Evolutionary conservation across 805 yeast genomes (phyloP).

Genomic region (Cephaloascus fragrans): DNA sequence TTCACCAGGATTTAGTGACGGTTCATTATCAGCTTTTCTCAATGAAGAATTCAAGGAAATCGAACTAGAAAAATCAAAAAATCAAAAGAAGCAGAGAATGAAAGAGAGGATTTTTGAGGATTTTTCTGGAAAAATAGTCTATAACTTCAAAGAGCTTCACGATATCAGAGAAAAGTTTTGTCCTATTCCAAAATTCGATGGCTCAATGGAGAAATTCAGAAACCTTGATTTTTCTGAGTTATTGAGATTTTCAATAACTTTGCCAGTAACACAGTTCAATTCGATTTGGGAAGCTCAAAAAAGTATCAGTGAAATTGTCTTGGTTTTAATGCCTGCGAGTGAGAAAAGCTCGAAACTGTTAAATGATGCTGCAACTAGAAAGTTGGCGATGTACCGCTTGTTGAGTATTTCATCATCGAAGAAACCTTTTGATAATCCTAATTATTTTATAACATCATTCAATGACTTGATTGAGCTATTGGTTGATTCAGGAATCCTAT

Average conservation of each 20-base stretch:
- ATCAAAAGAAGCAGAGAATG: not conserved
- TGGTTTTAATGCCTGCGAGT: constrained; percentile 2
- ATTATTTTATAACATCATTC: constrained; percentile 25
- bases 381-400: constrained; percentile 18
- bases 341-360: not conserved
- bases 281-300: constrained; percentile 15
- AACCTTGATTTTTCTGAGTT: constrained; percentile 7
- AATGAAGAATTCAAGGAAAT: constrained; percentile 2
- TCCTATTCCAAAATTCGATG: not conserved
- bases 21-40: constrained; percentile 3
- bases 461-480: constrained; percentile 27
- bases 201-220: not conserved
- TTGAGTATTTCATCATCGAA: constrained; percentile 22
- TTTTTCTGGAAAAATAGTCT: constrained; percentile 1
- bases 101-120: not conserved
- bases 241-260: constrained; percentile 4
- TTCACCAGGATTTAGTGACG: constrained; percentile 4
- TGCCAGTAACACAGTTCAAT: constrained; percentile 7
- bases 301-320: constrained; percentile 11
- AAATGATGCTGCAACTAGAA: constrained; percentile 13
- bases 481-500: constrained; percentile 25
- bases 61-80: not conserved
- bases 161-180: not conserved
- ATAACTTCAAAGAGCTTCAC: constrained; percentile 2
- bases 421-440: constrained; percentile 19